These are phyloP conservation scores for Sindora glabra DNA, from an alignment of 306 rosid species.

Conservation along the genomic window DNA sequence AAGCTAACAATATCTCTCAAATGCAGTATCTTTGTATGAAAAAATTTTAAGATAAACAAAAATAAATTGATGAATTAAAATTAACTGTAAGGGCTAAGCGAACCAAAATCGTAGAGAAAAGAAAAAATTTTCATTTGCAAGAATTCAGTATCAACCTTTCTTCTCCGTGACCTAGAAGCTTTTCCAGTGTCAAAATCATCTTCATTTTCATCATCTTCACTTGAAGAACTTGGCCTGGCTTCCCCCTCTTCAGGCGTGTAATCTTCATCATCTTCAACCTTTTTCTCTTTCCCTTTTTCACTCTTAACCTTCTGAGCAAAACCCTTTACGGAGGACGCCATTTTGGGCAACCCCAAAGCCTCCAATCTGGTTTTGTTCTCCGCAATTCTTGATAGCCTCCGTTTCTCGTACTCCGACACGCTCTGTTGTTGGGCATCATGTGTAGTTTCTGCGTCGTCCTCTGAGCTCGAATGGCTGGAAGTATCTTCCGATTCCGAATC, in stretches of 20 bases:
- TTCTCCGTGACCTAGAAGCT: slow-evolving; percentile 30
- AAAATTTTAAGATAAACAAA: too few species aligned
- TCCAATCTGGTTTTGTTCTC: slow-evolving; percentile 73
- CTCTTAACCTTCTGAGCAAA: slow-evolving; percentile 6
- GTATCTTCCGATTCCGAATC: slow-evolving; percentile 31
- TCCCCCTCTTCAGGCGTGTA: slow-evolving; percentile 47
- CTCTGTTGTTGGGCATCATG: not conserved
- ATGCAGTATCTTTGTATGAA: too few species aligned
- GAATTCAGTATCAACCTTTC: slow-evolving; percentile 35
- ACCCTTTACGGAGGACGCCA: slow-evolving; percentile 51
- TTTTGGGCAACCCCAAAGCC: slow-evolving; percentile 60
- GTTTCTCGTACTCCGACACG: slow-evolving; percentile 58
- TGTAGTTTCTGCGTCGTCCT: slow-evolving; percentile 5
- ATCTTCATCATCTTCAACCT: slow-evolving; percentile 39
- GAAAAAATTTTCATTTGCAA: not conserved
- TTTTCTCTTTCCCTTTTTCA: slow-evolving; percentile 41
- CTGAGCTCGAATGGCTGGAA: slow-evolving; percentile 20
- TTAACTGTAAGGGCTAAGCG: too few species aligned
- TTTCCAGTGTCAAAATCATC: slow-evolving; percentile 17
- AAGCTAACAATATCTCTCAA: too few species aligned
- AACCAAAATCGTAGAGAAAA: not conserved
- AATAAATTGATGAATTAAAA: not conserved
- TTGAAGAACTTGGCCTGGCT: slow-evolving; percentile 20
- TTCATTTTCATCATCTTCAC: slow-evolving; percentile 27
- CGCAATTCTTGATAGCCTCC: slow-evolving; percentile 61